Evolutionary conservation across 345 rosid genomes (phyloP).

Genomic region (Fremontodendron californicum): DNA sequence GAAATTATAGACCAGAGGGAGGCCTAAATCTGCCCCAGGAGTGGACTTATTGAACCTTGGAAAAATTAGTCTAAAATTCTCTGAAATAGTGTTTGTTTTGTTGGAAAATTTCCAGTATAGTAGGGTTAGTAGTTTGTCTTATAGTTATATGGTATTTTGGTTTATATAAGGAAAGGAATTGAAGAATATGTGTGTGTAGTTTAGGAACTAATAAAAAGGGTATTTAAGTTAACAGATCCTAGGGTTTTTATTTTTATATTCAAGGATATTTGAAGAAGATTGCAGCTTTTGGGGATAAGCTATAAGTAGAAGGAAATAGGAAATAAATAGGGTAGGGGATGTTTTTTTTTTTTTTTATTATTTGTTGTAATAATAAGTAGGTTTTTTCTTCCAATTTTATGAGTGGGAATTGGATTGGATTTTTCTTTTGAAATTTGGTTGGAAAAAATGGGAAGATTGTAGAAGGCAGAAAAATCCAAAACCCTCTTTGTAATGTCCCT

Average conservation of each 20-base stretch:
- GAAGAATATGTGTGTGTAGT: slow-evolving; percentile 17
- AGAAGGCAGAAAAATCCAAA: slow-evolving; percentile 14
- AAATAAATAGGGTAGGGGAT: neutral
- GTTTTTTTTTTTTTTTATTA: neutral
- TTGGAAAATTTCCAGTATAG: neutral
- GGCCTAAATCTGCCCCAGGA: slow-evolving; percentile 49
- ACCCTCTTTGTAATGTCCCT: slow-evolving; percentile 8
- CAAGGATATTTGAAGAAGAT: slow-evolving; percentile 1
- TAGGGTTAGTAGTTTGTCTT: neutral
- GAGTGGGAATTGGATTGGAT: neutral
- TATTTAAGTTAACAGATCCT: neutral
- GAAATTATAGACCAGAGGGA: slow-evolving; percentile 22
- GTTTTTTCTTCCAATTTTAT: neutral
- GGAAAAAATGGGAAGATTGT: neutral
- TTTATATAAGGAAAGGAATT: neutral
- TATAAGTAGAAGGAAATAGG: neutral
- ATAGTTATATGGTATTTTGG: slow-evolving; percentile 20
- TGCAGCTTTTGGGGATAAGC: slow-evolving; percentile 7
- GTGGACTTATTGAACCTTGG: slow-evolving; percentile 49
- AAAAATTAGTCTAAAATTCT: neutral
- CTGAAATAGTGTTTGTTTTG: neutral
- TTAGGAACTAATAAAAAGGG: slow-evolving; percentile 13
- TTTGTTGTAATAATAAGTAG: slow-evolving; percentile 19
- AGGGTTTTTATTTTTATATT: neutral
- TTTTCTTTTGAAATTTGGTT: neutral